Evolutionary conservation across 2,329 filamentous ascomycete species (phyloP), one percentile per base, ranked within the genome.

Genomic region (Fusarium coicis): DNA sequence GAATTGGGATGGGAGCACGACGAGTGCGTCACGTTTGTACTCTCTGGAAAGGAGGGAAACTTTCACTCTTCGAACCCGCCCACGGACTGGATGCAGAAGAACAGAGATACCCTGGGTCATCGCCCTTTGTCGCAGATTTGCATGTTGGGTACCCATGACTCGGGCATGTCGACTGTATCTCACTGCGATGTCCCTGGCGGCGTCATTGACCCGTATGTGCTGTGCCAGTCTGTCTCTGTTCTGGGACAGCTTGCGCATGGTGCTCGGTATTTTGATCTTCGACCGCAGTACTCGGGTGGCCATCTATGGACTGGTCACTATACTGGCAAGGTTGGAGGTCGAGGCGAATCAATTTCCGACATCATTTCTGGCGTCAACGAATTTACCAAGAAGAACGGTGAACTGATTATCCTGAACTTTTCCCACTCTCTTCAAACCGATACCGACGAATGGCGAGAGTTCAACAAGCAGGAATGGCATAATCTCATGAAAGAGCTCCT

Each of bases 401-500:
- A 68, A 23, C 32, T 68, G 0, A 43, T 68, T 10, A 68, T 68
- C 9, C 11, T 68, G 2, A 62, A 68, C 7, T 68, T 68, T 5
- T 68, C 65, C 2, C 65, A 68, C 47, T 67, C 65, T 2, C 28
- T 68, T 0, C 65, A 68, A 23, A 54, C 53, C 2, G 65, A 68
- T 0, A 52, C 58, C 0, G 63, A 68, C 0, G 65, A 68, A 3
- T 68, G 65, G 65, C 40, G 63, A 14, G 65, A 68, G 37, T 68
- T 68, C 3, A 68, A 52, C 26, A 68, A 68, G 8, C 52, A 68
- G 7, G 65, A 68, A 32, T 68, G 65, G 65, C 55, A 62, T 2
- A 16, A 18, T 5, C 54, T 68, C 7, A 68, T 68, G 63, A 43
- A 68, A 16, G 65, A 68, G 18, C 55, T 68, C 1, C 47, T 68